Evolutionary conservation across 2,329 filamentous ascomycete genomes (phyloP).

Genomic region (Endoconidiophora polonica): DNA sequence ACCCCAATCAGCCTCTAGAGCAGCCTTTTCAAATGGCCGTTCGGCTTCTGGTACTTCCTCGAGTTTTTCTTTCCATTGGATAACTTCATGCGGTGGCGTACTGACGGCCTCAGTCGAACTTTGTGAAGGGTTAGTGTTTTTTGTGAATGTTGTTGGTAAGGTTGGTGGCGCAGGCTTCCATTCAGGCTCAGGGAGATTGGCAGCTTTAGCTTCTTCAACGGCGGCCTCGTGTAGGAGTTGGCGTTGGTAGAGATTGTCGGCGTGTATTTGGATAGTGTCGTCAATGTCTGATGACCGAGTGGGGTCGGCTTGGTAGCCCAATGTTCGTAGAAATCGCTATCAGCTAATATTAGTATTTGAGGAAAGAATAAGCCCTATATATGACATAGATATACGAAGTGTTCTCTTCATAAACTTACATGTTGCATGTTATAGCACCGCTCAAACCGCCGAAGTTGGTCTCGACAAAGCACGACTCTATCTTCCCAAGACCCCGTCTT

Average conservation of each 20-base stretch:
- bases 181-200: constrained; percentile 39
- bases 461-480: constrained; percentile 62
- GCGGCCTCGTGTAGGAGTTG: constrained; percentile 69
- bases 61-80: constrained; percentile 35
- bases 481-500: constrained; percentile 49
- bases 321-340: constrained; percentile 71
- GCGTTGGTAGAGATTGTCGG: constrained; percentile 74
- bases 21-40: constrained; percentile 44
- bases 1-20: constrained; percentile 44
- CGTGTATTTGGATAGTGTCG: constrained; percentile 89
- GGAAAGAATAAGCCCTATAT: background rate
- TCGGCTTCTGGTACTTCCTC: constrained; percentile 42
- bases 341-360: background rate
- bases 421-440: constrained; percentile 81
- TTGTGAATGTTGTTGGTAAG: background rate
- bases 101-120: constrained; percentile 23
- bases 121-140: background rate
- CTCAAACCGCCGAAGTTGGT: constrained; percentile 62
- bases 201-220: constrained; percentile 51
- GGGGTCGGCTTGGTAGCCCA: constrained; percentile 64
- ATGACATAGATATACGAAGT: too few relatives aligned
- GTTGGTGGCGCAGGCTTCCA: constrained; percentile 36
- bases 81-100: constrained; percentile 16
- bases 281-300: constrained; percentile 51
- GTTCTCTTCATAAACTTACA: constrained; percentile 27